Evolutionary conservation across 2,329 filamentous ascomycete species (phyloP).

Genomic region (Diaporthe aspalathi): DNA sequence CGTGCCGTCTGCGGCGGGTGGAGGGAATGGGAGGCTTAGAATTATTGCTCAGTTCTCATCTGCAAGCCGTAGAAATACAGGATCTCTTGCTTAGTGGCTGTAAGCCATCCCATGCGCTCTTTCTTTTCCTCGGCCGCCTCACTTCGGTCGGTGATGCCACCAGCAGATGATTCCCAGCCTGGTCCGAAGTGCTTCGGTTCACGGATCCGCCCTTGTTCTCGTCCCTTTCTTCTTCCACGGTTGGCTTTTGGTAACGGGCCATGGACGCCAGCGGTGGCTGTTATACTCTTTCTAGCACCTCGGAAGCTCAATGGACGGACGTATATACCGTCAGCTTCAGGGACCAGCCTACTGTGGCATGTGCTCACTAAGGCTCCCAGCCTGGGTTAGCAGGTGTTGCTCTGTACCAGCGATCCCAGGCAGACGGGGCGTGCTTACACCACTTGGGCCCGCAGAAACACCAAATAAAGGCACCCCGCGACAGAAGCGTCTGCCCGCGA

Average conservation of each 20-base stretch:
- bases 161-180: background rate
- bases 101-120: constrained; percentile 28
- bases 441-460: background rate
- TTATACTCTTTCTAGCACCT: background rate
- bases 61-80: constrained; percentile 25
- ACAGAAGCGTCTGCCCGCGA: background rate
- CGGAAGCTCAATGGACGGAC: constrained; percentile 20
- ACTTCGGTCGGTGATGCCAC: constrained; percentile 5
- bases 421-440: background rate
- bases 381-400: constrained; percentile 2
- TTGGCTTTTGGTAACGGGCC: constrained; percentile 37
- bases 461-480: background rate
- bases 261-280: constrained; percentile 3
- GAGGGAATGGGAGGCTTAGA: background rate
- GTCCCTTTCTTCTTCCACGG: constrained; percentile 34
- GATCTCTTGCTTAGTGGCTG: constrained; percentile 33
- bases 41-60: constrained; percentile 12
- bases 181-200: background rate
- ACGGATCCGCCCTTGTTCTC: constrained; percentile 17
- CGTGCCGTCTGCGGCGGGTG: background rate
- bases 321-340: constrained; percentile 32
- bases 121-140: constrained; percentile 35
- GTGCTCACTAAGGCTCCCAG: background rate
- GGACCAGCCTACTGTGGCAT: constrained; percentile 1
- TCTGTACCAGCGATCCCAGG: background rate